Evolutionary conservation across 495 filamentous ascomycete species (phyloP), one percentile per base, ranked within the genome.

Genomic region (Aspergillus bertholletiae): DNA sequence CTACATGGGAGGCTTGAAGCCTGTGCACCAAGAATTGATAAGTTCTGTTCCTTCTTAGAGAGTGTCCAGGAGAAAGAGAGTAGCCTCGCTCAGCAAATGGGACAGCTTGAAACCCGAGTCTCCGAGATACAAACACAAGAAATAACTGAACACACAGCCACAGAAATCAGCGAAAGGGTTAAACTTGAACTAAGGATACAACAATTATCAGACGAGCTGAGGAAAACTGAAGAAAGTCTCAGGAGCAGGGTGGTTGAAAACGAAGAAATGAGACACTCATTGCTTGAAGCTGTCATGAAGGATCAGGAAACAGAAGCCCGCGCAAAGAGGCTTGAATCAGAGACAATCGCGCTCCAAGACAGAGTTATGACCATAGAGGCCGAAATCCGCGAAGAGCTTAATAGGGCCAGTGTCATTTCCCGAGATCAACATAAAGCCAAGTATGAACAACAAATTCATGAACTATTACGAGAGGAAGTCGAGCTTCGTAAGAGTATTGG

Each of bases 171-270:
- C 1, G 64, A 72, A 44, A 68, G 67, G 22, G 26, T 62, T 2
- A 49, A 59, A 39, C 47, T 76, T 9, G 60, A 73, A 43, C 39
- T 57, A 24, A 57, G 50, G 24, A 41, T 71, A 21, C 57, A 74
- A 21, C 40, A 57, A 13, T 4, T 57, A 5, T 56, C 58, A 2
- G 45, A 26, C 13, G 57, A 64, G 12, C 9, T 65, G 11, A 57
- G 57, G 4, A 24, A 23, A 24, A 49, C 64, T 0, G 55, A 58
- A 30, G 51, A 65, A 23, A 51, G 41, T 13, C 23, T 68, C 1
- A 34, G 56, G 7, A 53, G 45, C 1, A 67, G 55, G 24, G 51
- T 64, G 7, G 21, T 47, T 1, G 54, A 64, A 7, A 66, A 48
- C 28, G 23, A 61, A 27, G 22, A 51, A 21, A 34, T 69, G 9